Percentiles rank a stretch among this genome's conserved stretches.
These are phyloP conservation scores for Taiozyma sp. DNA, from an alignment of 1,139 yeast species.

Conservation along the genomic window DNA sequence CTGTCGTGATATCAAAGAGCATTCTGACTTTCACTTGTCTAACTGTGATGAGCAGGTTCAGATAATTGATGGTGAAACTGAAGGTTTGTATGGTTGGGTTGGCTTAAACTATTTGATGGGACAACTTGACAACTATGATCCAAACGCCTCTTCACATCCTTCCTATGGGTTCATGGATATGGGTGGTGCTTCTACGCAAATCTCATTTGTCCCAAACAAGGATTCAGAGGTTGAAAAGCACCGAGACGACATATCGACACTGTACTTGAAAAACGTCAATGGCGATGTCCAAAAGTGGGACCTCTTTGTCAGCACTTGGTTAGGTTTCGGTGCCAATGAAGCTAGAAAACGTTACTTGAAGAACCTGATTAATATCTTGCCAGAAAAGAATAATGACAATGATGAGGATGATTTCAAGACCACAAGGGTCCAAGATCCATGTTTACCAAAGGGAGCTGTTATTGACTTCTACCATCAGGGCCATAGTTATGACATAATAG, in stretches of 20 bases:
- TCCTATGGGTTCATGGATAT: conserved; percentile 83
- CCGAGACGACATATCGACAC: conserved; percentile 55
- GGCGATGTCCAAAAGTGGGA: conserved; percentile 65
- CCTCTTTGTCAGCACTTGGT: conserved; percentile 77
- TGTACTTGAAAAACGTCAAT: conserved; percentile 51
- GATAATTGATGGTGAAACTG: conserved; percentile 76
- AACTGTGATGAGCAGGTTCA: conserved; percentile 60
- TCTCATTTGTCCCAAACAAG: conserved; percentile 69
- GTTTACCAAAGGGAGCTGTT: conserved; percentile 57
- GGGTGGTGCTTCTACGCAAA: conserved; percentile 88
- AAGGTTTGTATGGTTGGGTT: conserved; percentile 80
- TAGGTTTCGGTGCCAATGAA: conserved; percentile 82
- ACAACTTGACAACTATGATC: conserved; percentile 43
- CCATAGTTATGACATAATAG: conserved; percentile 44
- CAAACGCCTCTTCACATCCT: conserved; percentile 31
- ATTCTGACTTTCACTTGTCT: conserved; percentile 47
- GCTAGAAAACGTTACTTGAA: conserved; percentile 63
- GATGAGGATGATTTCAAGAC: conserved; percentile 37
- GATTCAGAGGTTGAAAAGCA: conserved; percentile 49
- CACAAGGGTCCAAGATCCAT: conserved; percentile 53
- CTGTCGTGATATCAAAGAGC: conserved; percentile 43
- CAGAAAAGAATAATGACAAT: conserved; percentile 34
- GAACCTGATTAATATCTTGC: conserved; percentile 42
- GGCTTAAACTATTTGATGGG: conserved; percentile 66
- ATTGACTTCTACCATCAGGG: conserved; percentile 43